Evolutionary conservation across 2,329 filamentous ascomycete genomes (phyloP).

Genomic region (Sporothrix inflata): DNA sequence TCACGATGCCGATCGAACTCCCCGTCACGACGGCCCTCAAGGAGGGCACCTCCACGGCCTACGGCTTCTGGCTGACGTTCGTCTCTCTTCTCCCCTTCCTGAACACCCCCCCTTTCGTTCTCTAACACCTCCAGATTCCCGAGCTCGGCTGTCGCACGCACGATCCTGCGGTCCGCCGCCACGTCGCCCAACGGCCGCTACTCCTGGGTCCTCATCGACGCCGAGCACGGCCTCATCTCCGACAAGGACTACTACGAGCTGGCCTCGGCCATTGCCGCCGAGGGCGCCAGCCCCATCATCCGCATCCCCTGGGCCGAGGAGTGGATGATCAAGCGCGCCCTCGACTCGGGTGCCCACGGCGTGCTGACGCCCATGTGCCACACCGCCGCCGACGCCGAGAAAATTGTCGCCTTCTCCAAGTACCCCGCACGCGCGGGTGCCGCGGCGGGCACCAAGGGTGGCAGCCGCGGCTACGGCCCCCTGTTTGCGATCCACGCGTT

Average conservation of each 20-base stretch:
- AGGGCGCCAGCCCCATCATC: slow-evolving; percentile 47
- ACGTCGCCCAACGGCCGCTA: slow-evolving; percentile 24
- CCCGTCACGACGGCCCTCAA: slow-evolving; percentile 18
- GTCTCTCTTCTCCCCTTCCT: slow-evolving; percentile 6
- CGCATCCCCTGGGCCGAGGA: slow-evolving; percentile 59
- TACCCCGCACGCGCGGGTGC: slow-evolving; percentile 31
- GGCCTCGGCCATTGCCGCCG: slow-evolving; percentile 43
- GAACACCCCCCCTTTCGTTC: neutral
- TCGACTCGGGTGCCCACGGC: slow-evolving; percentile 63
- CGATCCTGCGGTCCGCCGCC: slow-evolving; percentile 33
- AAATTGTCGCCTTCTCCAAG: slow-evolving; percentile 35
- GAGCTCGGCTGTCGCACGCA: slow-evolving; percentile 32
- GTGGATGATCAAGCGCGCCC: slow-evolving; percentile 65
- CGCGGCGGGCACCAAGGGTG: slow-evolving; percentile 18
- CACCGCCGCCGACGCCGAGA: slow-evolving; percentile 35
- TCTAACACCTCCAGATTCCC: slow-evolving; percentile 28
- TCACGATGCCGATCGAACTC: slow-evolving; percentile 29
- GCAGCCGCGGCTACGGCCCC: slow-evolving; percentile 39
- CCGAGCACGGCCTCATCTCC: slow-evolving; percentile 46
- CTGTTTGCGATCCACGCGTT: slow-evolving; percentile 39
- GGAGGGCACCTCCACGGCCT: slow-evolving; percentile 27
- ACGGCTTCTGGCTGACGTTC: slow-evolving; percentile 35
- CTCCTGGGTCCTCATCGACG: slow-evolving; percentile 45
- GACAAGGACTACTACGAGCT: slow-evolving; percentile 45
- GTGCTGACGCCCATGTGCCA: slow-evolving; percentile 53